A percentile compares a stretch with the other conserved stretches of the same genome.
Evolutionary conservation across 495 filamentous ascomycete species (phyloP).

Genomic region (Poronia punctata): DNA sequence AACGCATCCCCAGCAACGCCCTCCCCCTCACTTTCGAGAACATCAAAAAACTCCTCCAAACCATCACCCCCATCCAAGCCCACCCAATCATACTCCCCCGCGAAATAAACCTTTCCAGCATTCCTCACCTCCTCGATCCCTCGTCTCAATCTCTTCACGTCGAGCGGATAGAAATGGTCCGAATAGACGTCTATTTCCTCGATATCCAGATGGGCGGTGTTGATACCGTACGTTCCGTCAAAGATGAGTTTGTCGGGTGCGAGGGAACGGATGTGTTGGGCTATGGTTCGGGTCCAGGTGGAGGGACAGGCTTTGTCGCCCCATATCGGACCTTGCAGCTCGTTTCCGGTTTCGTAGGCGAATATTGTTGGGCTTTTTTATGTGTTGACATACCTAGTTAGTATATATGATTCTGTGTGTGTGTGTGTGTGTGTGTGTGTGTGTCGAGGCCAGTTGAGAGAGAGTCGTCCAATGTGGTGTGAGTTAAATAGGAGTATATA

Average conservation of each 20-base stretch:
- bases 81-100: slow-evolving; percentile 49
- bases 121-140: slow-evolving; percentile 35
- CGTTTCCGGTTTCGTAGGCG: slow-evolving; percentile 50
- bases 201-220: slow-evolving; percentile 40
- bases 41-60: slow-evolving; percentile 36
- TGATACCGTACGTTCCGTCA: slow-evolving; percentile 51
- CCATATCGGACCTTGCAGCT: slow-evolving; percentile 43
- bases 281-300: slow-evolving; percentile 43
- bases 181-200: slow-evolving; percentile 45
- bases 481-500: no score
- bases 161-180: slow-evolving; percentile 47
- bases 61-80: slow-evolving; percentile 24
- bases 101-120: slow-evolving; percentile 40
- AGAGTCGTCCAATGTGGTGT: no score
- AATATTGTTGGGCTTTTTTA: slow-evolving; percentile 52
- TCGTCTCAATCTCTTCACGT: slow-evolving; percentile 32
- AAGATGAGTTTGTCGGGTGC: slow-evolving; percentile 44
- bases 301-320: slow-evolving; percentile 44
- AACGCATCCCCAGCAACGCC: slow-evolving; percentile 40
- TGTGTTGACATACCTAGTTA: no score
- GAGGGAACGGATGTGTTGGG: slow-evolving; percentile 40
- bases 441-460: no score
- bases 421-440: no score
- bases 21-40: slow-evolving; percentile 36
- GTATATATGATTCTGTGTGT: no score